phyloP scores from a whole-genome alignment of 345 rosid genomes.

The Turnera subulata region DNA sequence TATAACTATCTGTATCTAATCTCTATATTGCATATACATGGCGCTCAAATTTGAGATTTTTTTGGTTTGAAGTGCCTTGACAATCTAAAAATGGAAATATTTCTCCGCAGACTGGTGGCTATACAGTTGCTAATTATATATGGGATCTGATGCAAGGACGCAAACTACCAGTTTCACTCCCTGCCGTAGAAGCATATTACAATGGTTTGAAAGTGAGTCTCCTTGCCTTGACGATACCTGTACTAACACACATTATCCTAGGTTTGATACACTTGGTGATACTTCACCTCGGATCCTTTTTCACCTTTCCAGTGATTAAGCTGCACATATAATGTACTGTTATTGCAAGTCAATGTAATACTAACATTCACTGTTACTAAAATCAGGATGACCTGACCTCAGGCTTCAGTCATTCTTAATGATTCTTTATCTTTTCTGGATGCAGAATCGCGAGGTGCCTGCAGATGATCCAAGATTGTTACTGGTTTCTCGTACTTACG shows the following conservation, averaged over 20 bases:
- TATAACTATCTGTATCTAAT: too few species aligned
- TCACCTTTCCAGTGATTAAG: neutral
- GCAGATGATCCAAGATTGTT: slow-evolving; percentile 70
- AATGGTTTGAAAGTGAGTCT: slow-evolving; percentile 67
- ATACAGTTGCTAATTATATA: slow-evolving; percentile 70
- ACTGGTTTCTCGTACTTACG: slow-evolving; percentile 44
- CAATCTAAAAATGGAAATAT: neutral
- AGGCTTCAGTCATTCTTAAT: neutral
- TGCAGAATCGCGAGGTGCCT: slow-evolving; percentile 75
- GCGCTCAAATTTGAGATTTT: too few species aligned
- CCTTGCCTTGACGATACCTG: neutral
- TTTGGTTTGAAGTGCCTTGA: neutral
- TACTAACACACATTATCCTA: too few species aligned
- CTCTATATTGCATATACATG: too few species aligned
- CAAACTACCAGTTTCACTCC: slow-evolving; percentile 30
- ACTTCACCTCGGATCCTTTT: neutral
- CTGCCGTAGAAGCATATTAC: slow-evolving; percentile 82
- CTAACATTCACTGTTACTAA: neutral
- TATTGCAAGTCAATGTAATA: neutral
- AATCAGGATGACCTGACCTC: neutral
- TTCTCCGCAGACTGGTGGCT: slow-evolving; percentile 69
- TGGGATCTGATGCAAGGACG: slow-evolving; percentile 94
- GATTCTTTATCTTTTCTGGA: neutral
- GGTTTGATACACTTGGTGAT: neutral
- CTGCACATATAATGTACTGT: neutral